A percentile compares a stretch with the other conserved stretches of the same genome.
Evolutionary conservation across 2,329 filamentous ascomycete genomes (phyloP).

Genomic region (Coniella lustricola): DNA sequence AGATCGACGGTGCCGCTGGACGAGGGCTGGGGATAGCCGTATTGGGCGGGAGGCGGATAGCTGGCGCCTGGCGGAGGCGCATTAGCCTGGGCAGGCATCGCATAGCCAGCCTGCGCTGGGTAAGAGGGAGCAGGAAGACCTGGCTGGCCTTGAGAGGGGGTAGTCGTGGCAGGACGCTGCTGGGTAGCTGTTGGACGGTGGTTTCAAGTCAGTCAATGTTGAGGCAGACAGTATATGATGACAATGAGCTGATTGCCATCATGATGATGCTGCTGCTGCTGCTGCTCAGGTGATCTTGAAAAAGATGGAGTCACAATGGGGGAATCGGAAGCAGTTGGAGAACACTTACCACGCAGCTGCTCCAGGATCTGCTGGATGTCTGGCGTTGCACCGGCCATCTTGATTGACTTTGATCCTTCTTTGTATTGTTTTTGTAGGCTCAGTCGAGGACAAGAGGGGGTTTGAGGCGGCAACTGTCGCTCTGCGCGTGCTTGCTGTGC

Average conservation of each 20-base stretch:
- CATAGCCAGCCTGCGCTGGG: constrained; percentile 11
- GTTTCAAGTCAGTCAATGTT: too few species aligned
- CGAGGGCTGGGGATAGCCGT: constrained; percentile 53
- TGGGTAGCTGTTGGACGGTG: constrained; percentile 6
- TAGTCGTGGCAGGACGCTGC: constrained; percentile 11
- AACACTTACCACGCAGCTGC: constrained; percentile 15
- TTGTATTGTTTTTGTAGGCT: too few species aligned
- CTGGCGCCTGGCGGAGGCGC: constrained; percentile 4
- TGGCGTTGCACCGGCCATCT: constrained; percentile 15
- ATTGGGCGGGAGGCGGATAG: constrained; percentile 16
- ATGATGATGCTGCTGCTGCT: not conserved
- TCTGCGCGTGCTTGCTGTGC: too few species aligned
- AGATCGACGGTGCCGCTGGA: constrained; percentile 72
- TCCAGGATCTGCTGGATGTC: constrained; percentile 15
- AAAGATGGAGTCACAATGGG: not conserved
- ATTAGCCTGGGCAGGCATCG: constrained; percentile 4
- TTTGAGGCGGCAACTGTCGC: too few species aligned
- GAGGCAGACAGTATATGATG: too few species aligned
- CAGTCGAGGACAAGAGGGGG: too few species aligned
- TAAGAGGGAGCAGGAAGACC: constrained; percentile 13
- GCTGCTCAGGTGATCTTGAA: not conserved
- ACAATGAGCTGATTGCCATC: too few species aligned
- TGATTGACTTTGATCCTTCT: not conserved
- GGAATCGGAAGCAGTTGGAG: not conserved
- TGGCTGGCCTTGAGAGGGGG: constrained; percentile 15